Conservation (phyloP, 306 rosid species). For the Nissolia schottii region DNA sequence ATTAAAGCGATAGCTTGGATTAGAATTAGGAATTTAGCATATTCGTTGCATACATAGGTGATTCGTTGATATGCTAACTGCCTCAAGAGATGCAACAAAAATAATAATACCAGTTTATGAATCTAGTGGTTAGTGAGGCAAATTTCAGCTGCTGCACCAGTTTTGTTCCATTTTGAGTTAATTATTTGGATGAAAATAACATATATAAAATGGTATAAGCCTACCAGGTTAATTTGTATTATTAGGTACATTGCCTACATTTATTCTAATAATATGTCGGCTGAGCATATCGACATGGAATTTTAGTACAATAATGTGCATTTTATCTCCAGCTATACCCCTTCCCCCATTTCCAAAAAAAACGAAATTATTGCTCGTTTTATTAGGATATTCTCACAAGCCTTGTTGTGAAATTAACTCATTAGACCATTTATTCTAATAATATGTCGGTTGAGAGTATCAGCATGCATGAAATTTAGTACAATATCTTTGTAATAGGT, state of each 20-base stretch:
- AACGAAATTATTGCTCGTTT: no score
- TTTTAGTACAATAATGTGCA: no score
- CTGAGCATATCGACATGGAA: background rate
- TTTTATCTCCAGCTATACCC: no score
- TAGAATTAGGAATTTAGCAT: conserved; percentile 3
- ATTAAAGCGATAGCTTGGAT: background rate
- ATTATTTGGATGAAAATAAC: background rate
- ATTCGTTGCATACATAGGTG: conserved; percentile 1
- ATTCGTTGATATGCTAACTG: conserved; percentile 18
- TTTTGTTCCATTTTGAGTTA: background rate
- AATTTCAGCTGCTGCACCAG: background rate
- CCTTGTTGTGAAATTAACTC: no score
- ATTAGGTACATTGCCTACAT: background rate
- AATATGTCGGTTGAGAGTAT: background rate
- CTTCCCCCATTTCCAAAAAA: no score
- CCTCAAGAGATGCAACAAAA: background rate
- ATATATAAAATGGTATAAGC: background rate
- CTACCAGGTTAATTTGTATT: background rate
- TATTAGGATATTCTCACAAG: no score
- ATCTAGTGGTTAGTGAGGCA: background rate
- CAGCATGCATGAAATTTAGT: no score
- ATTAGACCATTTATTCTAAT: background rate
- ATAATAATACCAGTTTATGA: background rate
- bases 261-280: background rate
- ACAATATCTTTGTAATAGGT: no score